These are phyloP conservation scores for Cymodocea nodosa DNA, from an alignment of 116 monocot genomes.

Conservation along the genomic window DNA sequence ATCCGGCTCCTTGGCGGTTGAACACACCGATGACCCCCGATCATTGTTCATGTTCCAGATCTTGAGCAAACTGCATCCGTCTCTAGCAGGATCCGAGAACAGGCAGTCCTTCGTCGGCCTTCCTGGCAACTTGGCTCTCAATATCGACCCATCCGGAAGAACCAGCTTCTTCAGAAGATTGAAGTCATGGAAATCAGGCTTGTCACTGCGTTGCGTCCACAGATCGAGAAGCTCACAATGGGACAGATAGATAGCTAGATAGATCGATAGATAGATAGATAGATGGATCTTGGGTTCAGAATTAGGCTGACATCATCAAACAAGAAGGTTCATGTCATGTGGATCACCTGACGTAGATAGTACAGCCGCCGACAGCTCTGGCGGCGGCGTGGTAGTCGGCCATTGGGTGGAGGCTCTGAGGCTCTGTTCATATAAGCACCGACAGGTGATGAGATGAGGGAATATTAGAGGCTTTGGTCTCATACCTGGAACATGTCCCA, in stretches of 20 bases:
- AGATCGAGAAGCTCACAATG: too few relatives aligned
- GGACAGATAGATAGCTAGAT: too few relatives aligned
- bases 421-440: too few relatives aligned
- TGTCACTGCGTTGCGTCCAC: too few relatives aligned
- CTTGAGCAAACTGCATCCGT: constrained; percentile 53
- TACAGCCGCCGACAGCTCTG: constrained; percentile 59
- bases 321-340: too few relatives aligned
- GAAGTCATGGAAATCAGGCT: constrained; percentile 29
- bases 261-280: too few relatives aligned
- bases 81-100: constrained; percentile 59
- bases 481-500: constrained; percentile 78
- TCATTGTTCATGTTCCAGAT: constrained; percentile 68
- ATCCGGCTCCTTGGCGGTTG: constrained; percentile 73
- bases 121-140: constrained; percentile 65
- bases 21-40: constrained; percentile 56
- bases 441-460: not conserved
- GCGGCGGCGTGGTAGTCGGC: constrained; percentile 72
- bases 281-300: too few relatives aligned
- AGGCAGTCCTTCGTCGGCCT: constrained; percentile 67
- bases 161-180: constrained; percentile 59
- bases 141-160: constrained; percentile 63
- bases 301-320: too few relatives aligned
- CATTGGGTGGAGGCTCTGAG: constrained; percentile 61
- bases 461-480: constrained; percentile 33
- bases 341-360: constrained; percentile 63